Evolutionary conservation across 305 asterid genomes (phyloP), one percentile per base, ranked within the genome.

Genomic region (Fraxinus baroniana): DNA sequence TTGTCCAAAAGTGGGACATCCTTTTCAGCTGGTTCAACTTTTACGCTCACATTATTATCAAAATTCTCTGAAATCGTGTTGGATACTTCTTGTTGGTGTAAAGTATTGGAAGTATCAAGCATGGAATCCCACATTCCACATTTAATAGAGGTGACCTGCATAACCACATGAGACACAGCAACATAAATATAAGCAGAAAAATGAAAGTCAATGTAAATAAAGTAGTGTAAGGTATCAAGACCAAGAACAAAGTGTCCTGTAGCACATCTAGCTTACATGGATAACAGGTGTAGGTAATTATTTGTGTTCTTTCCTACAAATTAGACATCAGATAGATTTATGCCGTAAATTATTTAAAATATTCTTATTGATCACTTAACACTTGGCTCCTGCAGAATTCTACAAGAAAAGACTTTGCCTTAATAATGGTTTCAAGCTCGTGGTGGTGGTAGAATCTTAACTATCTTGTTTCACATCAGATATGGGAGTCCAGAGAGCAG

Each of bases 1-100:
- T 77, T 84, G 24, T 66, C 62, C 57, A 87, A 85, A 83, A 85
- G 68, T 32, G 88, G 79, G 28, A 70, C 88, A 81, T 87, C 89
- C 86, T 84, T 86, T 86, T 89, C 87, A 87, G 89, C 90, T 77
- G 86, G 91, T 86, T 87, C 91, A 86, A 86, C 91, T 86, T 89
- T 92, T 64, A 89, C 84, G 85, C 89, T 85, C 84, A 84, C 82
- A 81, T 80, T 87, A 76, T 88, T 93, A 83, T 81, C 84, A 37
- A 86, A 84, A 83, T 86, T 87, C 82, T 89, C 90, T 57, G 85
- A 20, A 78, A 68, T 80, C 71, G 81, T 84, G 83, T 80, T 85
- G 52, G 78, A 86, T 64, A 71, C 57, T 36, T 83, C 91, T 71
- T 76, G 86, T 74, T 88, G 88, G 78, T 79, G 77, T 55, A 84